A percentile compares a stretch with the other conserved stretches of the same genome.
Conservation (phyloP, 164 flowering plant species). For the Aristolochia fimbriata region DNA sequence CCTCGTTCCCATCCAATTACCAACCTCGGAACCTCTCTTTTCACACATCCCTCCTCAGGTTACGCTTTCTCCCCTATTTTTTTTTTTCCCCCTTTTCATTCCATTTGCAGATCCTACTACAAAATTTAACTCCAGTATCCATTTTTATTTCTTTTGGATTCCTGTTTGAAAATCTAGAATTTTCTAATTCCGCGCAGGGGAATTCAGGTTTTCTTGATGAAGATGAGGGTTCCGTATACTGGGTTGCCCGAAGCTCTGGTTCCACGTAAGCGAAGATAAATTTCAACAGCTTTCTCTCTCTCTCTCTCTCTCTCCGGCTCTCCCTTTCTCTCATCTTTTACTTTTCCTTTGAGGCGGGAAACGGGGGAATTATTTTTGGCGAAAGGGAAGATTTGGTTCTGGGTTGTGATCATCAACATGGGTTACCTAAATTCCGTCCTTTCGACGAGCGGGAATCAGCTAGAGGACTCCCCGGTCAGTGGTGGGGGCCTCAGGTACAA, state of each 20-base stretch:
- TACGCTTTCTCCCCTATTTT: neutral
- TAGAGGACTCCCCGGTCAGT: conserved; percentile 63
- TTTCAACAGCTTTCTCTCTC: neutral
- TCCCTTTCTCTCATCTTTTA: neutral
- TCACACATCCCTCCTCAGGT: neutral
- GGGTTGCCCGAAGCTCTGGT: neutral
- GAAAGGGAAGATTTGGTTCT: no score
- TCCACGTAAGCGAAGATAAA: neutral
- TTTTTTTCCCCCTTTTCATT: no score
- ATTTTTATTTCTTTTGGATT: neutral
- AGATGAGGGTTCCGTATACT: neutral
- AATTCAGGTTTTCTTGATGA: neutral
- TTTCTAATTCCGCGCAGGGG: neutral
- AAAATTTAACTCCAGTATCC: neutral
- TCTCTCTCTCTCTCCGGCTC: neutral
- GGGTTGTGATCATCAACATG: conserved; percentile 23
- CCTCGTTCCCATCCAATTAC: neutral
- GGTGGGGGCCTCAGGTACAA: conserved; percentile 93
- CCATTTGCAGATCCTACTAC: neutral
- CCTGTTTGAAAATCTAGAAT: neutral
- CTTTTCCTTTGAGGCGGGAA: neutral
- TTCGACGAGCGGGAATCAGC: conserved; percentile 53
- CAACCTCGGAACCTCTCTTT: neutral
- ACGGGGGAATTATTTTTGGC: neutral
- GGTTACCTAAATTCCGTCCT: conserved; percentile 67